phyloP scores from a whole-genome alignment of 345 rosid genomes.

The Brassica napus region Da-Ae NC_063446.1:41496501-41497000 shows the following conservation, averaged over 20 bases:
- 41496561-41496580: constrained; percentile 33
- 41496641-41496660: neutral
- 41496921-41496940: constrained; percentile 77
- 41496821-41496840: neutral
- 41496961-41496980: constrained; percentile 48
- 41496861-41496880: neutral
- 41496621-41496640: constrained; percentile 66
- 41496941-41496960: constrained; percentile 65
- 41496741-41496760: constrained; percentile 64
- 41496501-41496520: neutral
- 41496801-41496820: constrained; percentile 57
- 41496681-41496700: neutral
- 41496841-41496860: neutral
- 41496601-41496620: constrained; percentile 88
- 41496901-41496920: constrained; percentile 52
- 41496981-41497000: constrained; percentile 1
- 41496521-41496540: neutral
- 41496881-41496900: neutral
- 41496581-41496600: constrained; percentile 83
- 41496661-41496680: neutral
- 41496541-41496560: neutral
- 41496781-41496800: constrained; percentile 53
- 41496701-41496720: constrained; percentile 39
- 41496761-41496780: constrained; percentile 76
- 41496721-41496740: constrained; percentile 69